phyloP scores from a whole-genome alignment of 2,329 filamentous ascomycete genomes.

The Aspergillus amoenus region DNA sequence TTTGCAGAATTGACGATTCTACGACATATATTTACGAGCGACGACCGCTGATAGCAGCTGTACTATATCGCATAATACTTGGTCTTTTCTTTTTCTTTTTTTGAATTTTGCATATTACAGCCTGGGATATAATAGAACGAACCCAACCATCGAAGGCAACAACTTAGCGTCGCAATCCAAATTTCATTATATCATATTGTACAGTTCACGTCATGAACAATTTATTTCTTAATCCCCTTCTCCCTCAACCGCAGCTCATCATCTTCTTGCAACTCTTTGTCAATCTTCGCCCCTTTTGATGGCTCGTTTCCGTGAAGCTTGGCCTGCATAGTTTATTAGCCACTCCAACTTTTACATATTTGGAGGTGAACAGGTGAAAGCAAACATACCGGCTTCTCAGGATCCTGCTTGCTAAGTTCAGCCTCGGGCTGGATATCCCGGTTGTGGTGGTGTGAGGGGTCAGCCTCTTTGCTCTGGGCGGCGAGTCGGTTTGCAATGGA shows the following conservation, averaged over 20 bases:
- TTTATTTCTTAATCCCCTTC: conserved; percentile 41
- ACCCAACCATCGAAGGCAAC: neutral
- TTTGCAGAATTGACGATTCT: conserved; percentile 3
- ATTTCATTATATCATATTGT: conserved; percentile 2
- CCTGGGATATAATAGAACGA: conserved; percentile 3
- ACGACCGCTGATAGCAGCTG: conserved; percentile 7
- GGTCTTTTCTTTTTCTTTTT: no score
- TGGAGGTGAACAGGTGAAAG: neutral
- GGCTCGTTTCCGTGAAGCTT: conserved; percentile 47
- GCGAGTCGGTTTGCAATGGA: conserved; percentile 47
- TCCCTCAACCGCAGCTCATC: conserved; percentile 46
- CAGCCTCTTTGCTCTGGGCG: conserved; percentile 30
- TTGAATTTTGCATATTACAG: neutral
- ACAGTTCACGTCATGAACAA: neutral
- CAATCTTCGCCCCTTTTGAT: conserved; percentile 48
- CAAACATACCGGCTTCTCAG: conserved; percentile 41
- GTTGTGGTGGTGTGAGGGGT: conserved; percentile 28
- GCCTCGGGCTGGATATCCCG: conserved; percentile 33
- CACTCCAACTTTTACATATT: neutral
- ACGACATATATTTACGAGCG: conserved; percentile 14
- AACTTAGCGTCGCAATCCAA: neutral
- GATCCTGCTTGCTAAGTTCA: conserved; percentile 41
- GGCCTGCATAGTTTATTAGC: conserved; percentile 34
- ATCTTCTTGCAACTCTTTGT: conserved; percentile 44
- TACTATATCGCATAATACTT: conserved; percentile 5